A percentile compares a stretch with the other conserved stretches of the same genome.
phyloP scores from a whole-genome alignment of 1,139 yeast genomes.

The Hemisphaericaspora lyxosophila region DNA sequence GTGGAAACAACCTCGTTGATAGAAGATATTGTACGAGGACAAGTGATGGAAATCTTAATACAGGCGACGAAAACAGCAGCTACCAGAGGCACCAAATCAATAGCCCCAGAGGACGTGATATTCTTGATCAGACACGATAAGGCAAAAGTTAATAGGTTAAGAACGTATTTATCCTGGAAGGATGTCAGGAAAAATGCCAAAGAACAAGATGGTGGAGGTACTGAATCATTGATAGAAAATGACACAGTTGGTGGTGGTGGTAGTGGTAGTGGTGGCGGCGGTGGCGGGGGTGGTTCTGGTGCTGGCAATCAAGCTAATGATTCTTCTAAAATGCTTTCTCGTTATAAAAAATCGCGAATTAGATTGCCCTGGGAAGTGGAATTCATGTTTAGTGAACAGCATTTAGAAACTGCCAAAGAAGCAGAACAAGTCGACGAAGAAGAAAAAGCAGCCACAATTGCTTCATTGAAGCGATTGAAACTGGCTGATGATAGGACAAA shows the following conservation, averaged over 20 bases:
- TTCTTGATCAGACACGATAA: slow-evolving; percentile 89
- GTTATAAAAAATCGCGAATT: slow-evolving; percentile 75
- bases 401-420: slow-evolving; percentile 77
- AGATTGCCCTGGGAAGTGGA: slow-evolving; percentile 94
- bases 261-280: slow-evolving; percentile 11
- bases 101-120: slow-evolving; percentile 90
- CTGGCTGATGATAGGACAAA: slow-evolving; percentile 93
- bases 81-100: slow-evolving; percentile 77
- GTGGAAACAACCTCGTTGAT: slow-evolving; percentile 85
- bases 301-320: slow-evolving; percentile 37
- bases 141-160: slow-evolving; percentile 87
- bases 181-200: slow-evolving; percentile 96
- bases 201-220: slow-evolving; percentile 87
- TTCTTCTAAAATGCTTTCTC: slow-evolving; percentile 55
- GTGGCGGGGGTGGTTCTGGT: slow-evolving; percentile 29
- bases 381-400: slow-evolving; percentile 90
- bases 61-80: slow-evolving; percentile 82
- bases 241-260: slow-evolving; percentile 40
- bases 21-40: slow-evolving; percentile 94
- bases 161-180: slow-evolving; percentile 94
- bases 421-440: slow-evolving; percentile 82
- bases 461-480: slow-evolving; percentile 82
- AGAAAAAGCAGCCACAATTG: slow-evolving; percentile 84
- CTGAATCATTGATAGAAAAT: slow-evolving; percentile 51
- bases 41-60: slow-evolving; percentile 82